phyloP scores from a whole-genome alignment of 1,284 basidiomycete species.

The Apiotrichum gracile region DNA sequence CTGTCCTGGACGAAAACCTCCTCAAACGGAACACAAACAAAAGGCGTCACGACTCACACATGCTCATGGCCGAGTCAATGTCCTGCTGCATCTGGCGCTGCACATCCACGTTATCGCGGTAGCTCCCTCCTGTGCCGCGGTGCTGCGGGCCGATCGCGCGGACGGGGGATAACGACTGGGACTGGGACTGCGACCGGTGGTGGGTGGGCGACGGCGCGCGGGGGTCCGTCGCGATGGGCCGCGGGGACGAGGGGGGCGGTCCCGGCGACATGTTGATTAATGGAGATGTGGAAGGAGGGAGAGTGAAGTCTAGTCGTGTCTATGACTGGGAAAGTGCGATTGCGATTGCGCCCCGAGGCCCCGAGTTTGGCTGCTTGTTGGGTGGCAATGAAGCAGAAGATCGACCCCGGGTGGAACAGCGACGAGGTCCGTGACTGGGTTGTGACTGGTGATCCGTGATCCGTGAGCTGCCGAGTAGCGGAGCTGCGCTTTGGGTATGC shows the following conservation, averaged over 20 bases:
- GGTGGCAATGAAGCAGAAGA: no score
- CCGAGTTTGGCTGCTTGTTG: no score
- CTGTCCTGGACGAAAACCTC: no score
- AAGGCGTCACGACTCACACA: no score
- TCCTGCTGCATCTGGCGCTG: constrained; percentile 45
- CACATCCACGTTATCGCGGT: constrained; percentile 22
- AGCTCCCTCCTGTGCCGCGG: constrained; percentile 11
- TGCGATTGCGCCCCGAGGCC: no score
- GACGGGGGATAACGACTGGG: constrained; percentile 22
- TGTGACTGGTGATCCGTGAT: no score
- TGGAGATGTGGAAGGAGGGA: neutral
- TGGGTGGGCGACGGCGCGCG: constrained; percentile 16
- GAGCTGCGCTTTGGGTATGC: no score
- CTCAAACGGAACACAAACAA: no score
- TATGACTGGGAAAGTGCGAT: neutral
- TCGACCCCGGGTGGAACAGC: no score
- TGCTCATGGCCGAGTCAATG: constrained; percentile 42
- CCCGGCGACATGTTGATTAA: constrained; percentile 5
- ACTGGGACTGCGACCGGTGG: constrained; percentile 12
- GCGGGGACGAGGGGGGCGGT: constrained; percentile 29
- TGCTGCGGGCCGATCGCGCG: constrained; percentile 17
- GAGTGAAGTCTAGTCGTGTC: neutral
- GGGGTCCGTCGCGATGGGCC: constrained; percentile 26
- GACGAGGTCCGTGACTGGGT: no score
- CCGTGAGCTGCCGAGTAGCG: neutral